Evolutionary conservation across 768 basidiomycete species (phyloP), one percentile per base, ranked within the genome.

Genomic region (Suillus brevipes): DNA sequence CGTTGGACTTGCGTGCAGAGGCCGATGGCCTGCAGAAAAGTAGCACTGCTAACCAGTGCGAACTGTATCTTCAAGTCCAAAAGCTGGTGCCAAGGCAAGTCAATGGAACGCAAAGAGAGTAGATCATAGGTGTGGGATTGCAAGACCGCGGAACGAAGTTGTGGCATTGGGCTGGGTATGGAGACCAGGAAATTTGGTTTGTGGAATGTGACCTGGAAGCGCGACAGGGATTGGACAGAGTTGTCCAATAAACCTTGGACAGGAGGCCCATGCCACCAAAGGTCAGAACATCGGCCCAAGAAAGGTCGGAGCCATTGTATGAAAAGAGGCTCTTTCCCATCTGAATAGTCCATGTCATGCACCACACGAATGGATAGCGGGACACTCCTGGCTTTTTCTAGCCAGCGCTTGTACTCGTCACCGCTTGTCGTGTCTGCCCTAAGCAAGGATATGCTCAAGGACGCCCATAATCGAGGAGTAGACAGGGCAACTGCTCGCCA

Each of bases 201-300:
- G n/a, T 66, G 55, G 14, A 66, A 65, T 2, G 73, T 69, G 50
- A 78, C 56, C 5, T 66, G 70, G 10, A 76, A 65, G 34, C 55
- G 72, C n/a, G 68, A 59, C 16, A 77, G 65, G 52, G 61, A 60
- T 3, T 66, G 60, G 0, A 45, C 20, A 12, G 36, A 56, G 6
- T 25, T 42, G 40, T 62, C 49, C 31, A 77, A 68, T 6, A 75
- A 50, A 2, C 63, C 55, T 25, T 68, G 68, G 8, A 77, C 20
- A 37, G 67, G 69, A 12, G 76, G 69, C 0, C 75, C 75, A n/a
- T 76, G 68, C 75, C 73, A 76, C 75, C 76, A 76, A 23, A 76
- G 65, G 56, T 78, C 75, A 9, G 38, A 40, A 52, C 70, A 76
- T 6, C 61, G 69, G n/a, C 53, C 10, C 38, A 76, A 52, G 50